Evolutionary conservation across 2,329 filamentous ascomycete species (phyloP).

Genomic region (Colletotrichum lini): DNA sequence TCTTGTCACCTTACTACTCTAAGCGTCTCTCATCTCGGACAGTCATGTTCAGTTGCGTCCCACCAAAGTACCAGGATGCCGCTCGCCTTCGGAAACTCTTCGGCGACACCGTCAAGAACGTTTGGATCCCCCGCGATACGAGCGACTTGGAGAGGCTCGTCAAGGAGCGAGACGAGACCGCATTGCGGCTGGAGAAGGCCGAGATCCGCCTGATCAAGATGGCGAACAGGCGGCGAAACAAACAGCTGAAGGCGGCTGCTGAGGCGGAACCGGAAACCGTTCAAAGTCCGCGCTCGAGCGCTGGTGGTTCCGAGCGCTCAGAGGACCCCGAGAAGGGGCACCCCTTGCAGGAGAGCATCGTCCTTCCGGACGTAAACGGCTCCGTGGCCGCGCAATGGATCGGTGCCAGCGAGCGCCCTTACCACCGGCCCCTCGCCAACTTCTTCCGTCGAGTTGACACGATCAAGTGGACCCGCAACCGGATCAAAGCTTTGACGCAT

Average conservation of each 20-base stretch:
- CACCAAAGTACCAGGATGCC: conserved; percentile 81
- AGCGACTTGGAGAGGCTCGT: conserved; percentile 83
- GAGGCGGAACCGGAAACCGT: conserved; percentile 43
- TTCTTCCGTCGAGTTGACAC: conserved; percentile 94
- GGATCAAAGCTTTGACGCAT: conserved; percentile 56
- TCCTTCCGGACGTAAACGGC: conserved; percentile 58
- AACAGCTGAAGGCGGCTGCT: conserved; percentile 40
- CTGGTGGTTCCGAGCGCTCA: conserved; percentile 25
- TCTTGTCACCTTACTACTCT: conserved; percentile 86
- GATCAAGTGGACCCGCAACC: conserved; percentile 86
- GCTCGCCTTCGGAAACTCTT: conserved; percentile 82
- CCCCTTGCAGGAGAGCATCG: conserved; percentile 48
- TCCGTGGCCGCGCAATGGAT: conserved; percentile 82
- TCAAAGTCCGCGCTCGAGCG: conserved; percentile 43
- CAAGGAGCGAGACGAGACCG: conserved; percentile 79
- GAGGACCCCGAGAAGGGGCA: conserved; percentile 42
- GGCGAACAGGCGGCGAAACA: conserved; percentile 65
- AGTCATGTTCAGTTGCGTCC: conserved; percentile 92
- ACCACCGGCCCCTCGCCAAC: conserved; percentile 76
- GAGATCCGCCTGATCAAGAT: conserved; percentile 86
- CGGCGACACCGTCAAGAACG: conserved; percentile 81
- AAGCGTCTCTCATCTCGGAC: conserved; percentile 90
- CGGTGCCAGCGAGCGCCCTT: conserved; percentile 79
- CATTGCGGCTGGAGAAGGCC: conserved; percentile 84
- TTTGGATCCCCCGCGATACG: conserved; percentile 87